Base-by-base conservation (phyloP, 176 grass and related monocot genomes). In the Pontederia paniculata region DNA sequence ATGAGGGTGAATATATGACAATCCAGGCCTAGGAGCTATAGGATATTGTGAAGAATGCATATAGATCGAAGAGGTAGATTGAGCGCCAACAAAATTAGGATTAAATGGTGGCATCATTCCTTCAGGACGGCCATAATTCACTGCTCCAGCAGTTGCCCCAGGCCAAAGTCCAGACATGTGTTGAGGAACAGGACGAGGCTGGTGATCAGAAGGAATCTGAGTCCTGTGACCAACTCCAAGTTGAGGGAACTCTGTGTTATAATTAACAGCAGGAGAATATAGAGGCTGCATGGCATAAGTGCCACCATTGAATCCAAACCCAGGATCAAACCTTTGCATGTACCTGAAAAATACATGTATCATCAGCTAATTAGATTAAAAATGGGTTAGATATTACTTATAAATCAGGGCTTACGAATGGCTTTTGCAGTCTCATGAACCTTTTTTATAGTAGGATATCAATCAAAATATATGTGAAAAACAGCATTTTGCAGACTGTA, bases 231-330 rank as follows among this genome's bases (percentile, higher is more conserved):
- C 70, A 25, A 83, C 77, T 17, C 80, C 94, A 72, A 99, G 87
- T 54, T 99, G 94, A 18, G 94, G 94, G 46, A 99, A 99, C 64
- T 99, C 94, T 12, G 94, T 88, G 66, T 88, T 90, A 70, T 99
- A 99, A 61, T 81, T 99, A 55, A 98, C 83, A 80, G 94, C 78
- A 70, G 94, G 87, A 20, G 83, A 80, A 80, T 88, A 99, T 14
- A 93, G 21, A 44, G 94, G 94, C 57, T 93, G 94, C 54, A 99
- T 85, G 15, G 77, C 63, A 58, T 93, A 99, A 19, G 78, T 47
- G 2, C 83, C 87, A 42, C 83, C 80, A 76, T 68, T 88, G 62
- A 88, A 93, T 55, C 83, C 94, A 77, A 99, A 99, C 48, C 94
- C 87, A 68, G 94, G 87, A 88, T 99, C 94, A 81, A 99, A 99